Base-by-base conservation (phyloP, 345 rosid species). In the Hirschfeldia incana region DNA sequence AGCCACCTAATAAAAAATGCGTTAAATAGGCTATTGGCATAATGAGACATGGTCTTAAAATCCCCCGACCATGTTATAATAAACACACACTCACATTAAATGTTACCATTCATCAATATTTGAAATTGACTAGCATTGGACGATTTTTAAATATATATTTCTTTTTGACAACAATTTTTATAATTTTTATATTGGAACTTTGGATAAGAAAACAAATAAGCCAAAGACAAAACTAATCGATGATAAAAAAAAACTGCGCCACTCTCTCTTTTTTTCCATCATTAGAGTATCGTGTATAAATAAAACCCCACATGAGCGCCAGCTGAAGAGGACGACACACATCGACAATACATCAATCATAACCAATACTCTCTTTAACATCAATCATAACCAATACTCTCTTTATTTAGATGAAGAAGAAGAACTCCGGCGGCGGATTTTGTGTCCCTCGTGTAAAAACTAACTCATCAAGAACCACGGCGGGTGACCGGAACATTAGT, bases 391-490 rank as follows among this genome's bases (percentile, higher is more conserved):
- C 12, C 32, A 60, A 15, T 4, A 4, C 32, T 10, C 6, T 28
- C 30, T 11, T 60, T 42, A 26, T 15, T 2, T 1, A 46, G 30
- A 80, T 80, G 83, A 70, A 80, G 83, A 75, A 17, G 7, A 80
- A 69, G 64, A 75, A 26, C 72, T 75, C 83, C 42, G 76, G 83
- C 33, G 67, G 28, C 76, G 64, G 72, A 21, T 71, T 78, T 55
- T 90, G 94, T 79, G 80, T 87, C 60, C 94, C 94, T 9, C 78
- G 89, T 70, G 76, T 90, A n/a, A 80, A 70, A 70, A 5, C 53
- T 9, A 42, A 13, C 75, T 62, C 74, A 44, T 62, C 76, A 44
- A 29, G 51, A 62, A 46, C 72, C 68, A 67, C 46, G 17, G 16
- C 59, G 32, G 66, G 33, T 39, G 61, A 42, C 30, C 17, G 53